phyloP scores from a whole-genome alignment of 495 filamentous ascomycete species.

The Letharia columbiana region DNA sequence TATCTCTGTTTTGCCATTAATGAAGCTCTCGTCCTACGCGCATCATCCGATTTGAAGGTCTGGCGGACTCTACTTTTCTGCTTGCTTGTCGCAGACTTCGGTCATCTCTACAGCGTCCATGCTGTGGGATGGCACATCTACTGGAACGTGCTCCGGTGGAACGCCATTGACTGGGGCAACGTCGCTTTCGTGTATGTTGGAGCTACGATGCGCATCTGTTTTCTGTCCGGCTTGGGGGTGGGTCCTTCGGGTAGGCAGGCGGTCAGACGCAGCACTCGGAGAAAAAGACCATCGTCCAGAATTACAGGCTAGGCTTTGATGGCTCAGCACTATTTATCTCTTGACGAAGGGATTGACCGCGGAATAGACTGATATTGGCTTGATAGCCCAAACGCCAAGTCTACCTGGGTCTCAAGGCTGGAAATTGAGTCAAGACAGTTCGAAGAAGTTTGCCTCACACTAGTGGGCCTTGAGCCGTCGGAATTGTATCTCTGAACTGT shows the following conservation, averaged over 20 bases:
- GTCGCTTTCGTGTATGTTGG: constrained; percentile 54
- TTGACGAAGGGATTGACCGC: not conserved
- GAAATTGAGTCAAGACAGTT: not conserved
- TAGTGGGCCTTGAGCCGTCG: not conserved
- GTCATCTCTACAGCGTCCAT: constrained; percentile 53
- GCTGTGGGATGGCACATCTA: constrained; percentile 45
- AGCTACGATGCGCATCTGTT: constrained; percentile 45
- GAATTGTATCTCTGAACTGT: not conserved
- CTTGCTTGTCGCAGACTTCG: constrained; percentile 57
- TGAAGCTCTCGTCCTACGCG: constrained; percentile 58
- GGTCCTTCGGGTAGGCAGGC: not conserved
- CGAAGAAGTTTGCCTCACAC: not conserved
- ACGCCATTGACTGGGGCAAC: constrained; percentile 57
- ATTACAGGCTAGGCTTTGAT: not conserved
- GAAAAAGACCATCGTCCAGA: constrained; percentile 10
- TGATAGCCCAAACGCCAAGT: not conserved
- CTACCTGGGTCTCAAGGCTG: not conserved
- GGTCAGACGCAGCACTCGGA: constrained; percentile 13
- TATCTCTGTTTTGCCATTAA: constrained; percentile 52
- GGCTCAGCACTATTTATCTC: not conserved
- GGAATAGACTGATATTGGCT: not conserved
- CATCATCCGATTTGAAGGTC: constrained; percentile 50
- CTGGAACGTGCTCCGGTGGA: constrained; percentile 51
- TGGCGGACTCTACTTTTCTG: constrained; percentile 55
- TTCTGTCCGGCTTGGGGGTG: constrained; percentile 31